Conservation (phyloP, 1,284 basidiomycete species). For the Laetiporus sulphureus region DNA sequence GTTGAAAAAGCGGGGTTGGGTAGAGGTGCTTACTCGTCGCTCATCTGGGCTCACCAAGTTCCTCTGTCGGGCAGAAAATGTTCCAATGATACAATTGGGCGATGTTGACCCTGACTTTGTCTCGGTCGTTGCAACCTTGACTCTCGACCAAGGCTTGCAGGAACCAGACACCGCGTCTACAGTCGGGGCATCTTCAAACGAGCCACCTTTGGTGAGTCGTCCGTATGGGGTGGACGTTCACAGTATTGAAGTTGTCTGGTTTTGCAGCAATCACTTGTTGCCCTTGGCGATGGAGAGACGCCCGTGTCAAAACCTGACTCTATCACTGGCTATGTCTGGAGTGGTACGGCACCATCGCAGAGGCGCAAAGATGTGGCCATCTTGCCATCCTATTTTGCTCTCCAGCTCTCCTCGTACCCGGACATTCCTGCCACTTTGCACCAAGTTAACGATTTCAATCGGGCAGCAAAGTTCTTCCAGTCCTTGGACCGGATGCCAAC, state of each 20-base stretch:
- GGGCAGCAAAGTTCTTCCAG: slow-evolving; percentile 52
- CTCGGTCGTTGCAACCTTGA: slow-evolving; percentile 64
- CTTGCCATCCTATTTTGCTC: slow-evolving; percentile 82
- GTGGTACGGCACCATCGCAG: slow-evolving; percentile 77
- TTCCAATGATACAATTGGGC: slow-evolving; percentile 76
- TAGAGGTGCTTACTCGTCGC: slow-evolving; percentile 81
- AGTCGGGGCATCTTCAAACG: background rate
- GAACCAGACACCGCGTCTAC: background rate
- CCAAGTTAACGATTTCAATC: slow-evolving; percentile 50
- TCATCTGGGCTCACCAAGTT: slow-evolving; percentile 89
- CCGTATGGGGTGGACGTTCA: too few species aligned
- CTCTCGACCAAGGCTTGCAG: slow-evolving; percentile 52
- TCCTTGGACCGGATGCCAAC: slow-evolving; percentile 86
- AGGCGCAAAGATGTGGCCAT: slow-evolving; percentile 79
- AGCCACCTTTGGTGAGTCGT: background rate
- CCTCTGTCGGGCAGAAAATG: slow-evolving; percentile 88
- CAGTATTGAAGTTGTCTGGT: too few species aligned
- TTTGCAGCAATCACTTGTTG: background rate
- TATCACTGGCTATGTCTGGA: slow-evolving; percentile 81
- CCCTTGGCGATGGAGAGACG: slow-evolving; percentile 8
- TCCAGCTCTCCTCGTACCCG: slow-evolving; percentile 85
- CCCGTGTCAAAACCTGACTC: slow-evolving; percentile 38
- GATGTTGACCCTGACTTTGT: slow-evolving; percentile 76
- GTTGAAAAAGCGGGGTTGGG: slow-evolving; percentile 78
- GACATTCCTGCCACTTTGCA: slow-evolving; percentile 32